Conservation (phyloP, 345 rosid species). For the Crucihimalaya himalaica region DNA sequence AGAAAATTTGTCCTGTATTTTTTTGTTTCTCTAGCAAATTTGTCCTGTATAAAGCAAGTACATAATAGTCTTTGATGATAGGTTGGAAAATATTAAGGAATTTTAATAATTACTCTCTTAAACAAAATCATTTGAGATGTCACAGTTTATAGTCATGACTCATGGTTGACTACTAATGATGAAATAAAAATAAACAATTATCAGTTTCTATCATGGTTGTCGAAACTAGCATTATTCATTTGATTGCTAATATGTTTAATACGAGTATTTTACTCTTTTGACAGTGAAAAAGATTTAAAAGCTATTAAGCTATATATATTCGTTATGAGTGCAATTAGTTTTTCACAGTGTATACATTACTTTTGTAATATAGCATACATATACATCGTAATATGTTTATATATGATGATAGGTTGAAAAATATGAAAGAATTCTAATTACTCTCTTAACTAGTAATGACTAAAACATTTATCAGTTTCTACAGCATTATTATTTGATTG, state of each 20-base stretch:
- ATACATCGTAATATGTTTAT: constrained; percentile 18
- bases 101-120: not conserved
- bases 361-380: constrained; percentile 14
- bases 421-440: not conserved
- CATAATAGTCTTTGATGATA: constrained; percentile 27
- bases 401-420: constrained; percentile 18
- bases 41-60: not conserved
- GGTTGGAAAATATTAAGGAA: not conserved
- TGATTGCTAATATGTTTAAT: not conserved
- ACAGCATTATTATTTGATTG: constrained; percentile 2
- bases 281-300: not conserved
- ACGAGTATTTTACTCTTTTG: not conserved
- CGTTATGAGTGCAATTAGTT: not conserved
- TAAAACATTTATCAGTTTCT: not conserved
- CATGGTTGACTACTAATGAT: constrained; percentile 6
- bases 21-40: no score
- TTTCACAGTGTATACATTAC: not conserved
- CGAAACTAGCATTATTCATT: constrained; percentile 2
- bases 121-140: constrained; percentile 19
- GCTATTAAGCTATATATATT: not conserved
- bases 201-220: constrained; percentile 2
- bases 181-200: not conserved
- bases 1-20: not conserved
- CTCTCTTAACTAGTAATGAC: constrained; percentile 7
- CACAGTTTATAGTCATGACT: not conserved